Evolutionary conservation across 176 grass and related monocot genomes (phyloP), one percentile per base, ranked within the genome.

Genomic region (Bolboschoenus planiculmis): DNA sequence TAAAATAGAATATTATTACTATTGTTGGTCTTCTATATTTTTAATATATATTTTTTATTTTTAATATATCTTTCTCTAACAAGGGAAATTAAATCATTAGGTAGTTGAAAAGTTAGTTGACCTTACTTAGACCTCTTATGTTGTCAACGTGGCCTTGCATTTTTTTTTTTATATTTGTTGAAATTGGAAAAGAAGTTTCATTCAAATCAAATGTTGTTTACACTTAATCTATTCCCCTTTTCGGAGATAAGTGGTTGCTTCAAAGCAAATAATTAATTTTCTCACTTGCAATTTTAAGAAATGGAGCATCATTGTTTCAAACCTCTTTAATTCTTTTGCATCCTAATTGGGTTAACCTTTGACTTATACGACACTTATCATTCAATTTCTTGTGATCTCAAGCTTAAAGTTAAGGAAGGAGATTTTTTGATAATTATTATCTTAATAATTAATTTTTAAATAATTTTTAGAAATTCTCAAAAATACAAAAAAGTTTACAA

Each of bases 101-200:
- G 42, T 48, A 8, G 70, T 48, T 74, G 43, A 47, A 48, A 74
- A 48, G 70, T 74, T 74, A 29, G 70, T 74, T 74, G 70, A 74
- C 42, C 70, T 74, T 74, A 74, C 70, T 74, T 74, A 14, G 40
- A 74, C 42, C 70, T 47, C 24, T 74, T 74, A 77, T 77, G 1
- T 77, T 53, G 71, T 76, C 71, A 33, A 76, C n/a, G 23, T 48
- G 71, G 21, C 37, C 1, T 47, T 47, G 24, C 13, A 48, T 73
- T 73, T 42, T n/a, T 10, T 33, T 64, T 61, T 64, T 64, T 24
- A 6, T 26, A 51, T 31, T 3, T 6, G 10, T 31, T 76, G 72
- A 77, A 77, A 77, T 77, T 77, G 72, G 71, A 8, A 76, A 33
- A 72, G 70, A 5, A 47, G 24, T 74, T n/a, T 74, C 23, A 74